Percentiles rank a stretch among this genome's conserved stretches.
Conservation (phyloP, 1,284 basidiomycete species). For the Cryptococcus sp. region DNA sequence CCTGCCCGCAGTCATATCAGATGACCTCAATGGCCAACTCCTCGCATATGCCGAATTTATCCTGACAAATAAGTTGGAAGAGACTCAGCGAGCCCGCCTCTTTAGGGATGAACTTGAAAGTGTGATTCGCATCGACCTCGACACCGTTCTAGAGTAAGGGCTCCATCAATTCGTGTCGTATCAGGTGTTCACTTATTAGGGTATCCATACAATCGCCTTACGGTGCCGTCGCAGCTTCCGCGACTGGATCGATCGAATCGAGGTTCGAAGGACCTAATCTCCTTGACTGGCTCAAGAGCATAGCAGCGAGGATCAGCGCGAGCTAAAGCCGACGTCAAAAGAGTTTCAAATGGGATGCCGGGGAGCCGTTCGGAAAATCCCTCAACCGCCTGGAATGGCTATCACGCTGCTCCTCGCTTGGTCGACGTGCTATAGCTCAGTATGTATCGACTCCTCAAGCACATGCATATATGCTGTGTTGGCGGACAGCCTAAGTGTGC, state of each 20-base stretch:
- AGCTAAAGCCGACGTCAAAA: no score
- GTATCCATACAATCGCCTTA: neutral
- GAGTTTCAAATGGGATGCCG: no score
- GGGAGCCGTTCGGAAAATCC: no score
- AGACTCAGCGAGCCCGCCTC: constrained; percentile 3
- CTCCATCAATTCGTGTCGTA: neutral
- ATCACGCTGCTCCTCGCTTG: no score
- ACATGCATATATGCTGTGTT: no score
- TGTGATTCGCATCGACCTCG: constrained; percentile 6
- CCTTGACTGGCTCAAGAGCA: neutral
- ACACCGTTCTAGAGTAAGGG: neutral
- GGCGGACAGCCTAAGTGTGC: no score
- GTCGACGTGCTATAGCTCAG: no score
- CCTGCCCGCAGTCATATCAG: constrained; percentile 18
- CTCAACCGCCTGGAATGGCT: no score
- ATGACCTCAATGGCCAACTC: constrained; percentile 24
- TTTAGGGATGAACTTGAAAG: constrained; percentile 34
- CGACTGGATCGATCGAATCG: neutral
- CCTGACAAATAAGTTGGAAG: constrained; percentile 7
- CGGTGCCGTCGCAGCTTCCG: neutral
- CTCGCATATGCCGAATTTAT: constrained; percentile 3
- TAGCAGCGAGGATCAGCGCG: neutral
- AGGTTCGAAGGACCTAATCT: neutral
- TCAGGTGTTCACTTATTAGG: neutral
- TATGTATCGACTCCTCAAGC: no score